Evolutionary conservation across 345 rosid species (phyloP), one percentile per base, ranked within the genome.

Genomic region (Euclidium syriacum): DNA sequence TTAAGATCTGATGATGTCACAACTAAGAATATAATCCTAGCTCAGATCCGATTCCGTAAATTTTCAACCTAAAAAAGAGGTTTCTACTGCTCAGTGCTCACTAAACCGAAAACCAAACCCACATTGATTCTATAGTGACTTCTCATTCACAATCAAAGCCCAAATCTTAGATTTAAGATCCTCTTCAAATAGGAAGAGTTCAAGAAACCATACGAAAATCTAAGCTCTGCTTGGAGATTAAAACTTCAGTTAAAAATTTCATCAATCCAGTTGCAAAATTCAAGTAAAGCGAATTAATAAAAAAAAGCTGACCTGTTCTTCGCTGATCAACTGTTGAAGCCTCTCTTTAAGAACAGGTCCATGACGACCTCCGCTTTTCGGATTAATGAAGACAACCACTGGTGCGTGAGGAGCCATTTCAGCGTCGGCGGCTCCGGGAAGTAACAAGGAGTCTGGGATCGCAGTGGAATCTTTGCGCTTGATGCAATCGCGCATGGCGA

Each of bases 321-420:
- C 78, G 11, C 81, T 85, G 76, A 95, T 85, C 52, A 95, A 74
- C 44, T 86, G 81, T 78, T 79, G 83, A 35, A 95, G 88, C 54
- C 96, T 80, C 52, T 72, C 73, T 77, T 80, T 85, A 52, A 95
- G 95, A 64, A 80, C 83, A 10, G 88, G 96, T 0, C 97, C 97
- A n/a, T 80, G 77, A 10, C 99, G 83, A 39, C 99, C 97, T 6
- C 99, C 97, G 41, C 97, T 86, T 20, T 68, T 79, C 15, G 95
- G 75, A 64, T 95, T 95, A 50, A 95, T 76, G 40, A 95, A 90
- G 6, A 95, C 95, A 16, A 88, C 83, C 79, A 95, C 47, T 4
- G 99, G 96, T 0, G 86, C 72, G 12, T 83, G 80, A 5, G 96
- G 94, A 7, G 81, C 78, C 64, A 68, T 7, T 3, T 65, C 76